Conservation (phyloP, 129 eudicot species). For the Centaurea solstitialis region DNA sequence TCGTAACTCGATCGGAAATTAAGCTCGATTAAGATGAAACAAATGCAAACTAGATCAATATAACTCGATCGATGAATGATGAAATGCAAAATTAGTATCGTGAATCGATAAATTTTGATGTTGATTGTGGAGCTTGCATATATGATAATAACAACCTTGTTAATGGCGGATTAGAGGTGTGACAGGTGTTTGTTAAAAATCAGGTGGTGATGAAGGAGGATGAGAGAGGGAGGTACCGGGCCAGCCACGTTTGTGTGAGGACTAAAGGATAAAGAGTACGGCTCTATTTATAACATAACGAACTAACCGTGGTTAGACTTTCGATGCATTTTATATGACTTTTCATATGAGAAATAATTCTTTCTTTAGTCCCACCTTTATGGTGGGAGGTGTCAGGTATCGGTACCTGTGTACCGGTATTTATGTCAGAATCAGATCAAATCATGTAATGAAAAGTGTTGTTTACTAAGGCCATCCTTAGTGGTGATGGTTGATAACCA, state of each 20-base stretch:
- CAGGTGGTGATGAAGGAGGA: slow-evolving; percentile 13
- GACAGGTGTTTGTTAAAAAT: slow-evolving; percentile 15
- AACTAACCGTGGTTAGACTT: slow-evolving; percentile 28
- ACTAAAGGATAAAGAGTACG: slow-evolving; percentile 20
- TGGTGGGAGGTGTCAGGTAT: too few relatives aligned
- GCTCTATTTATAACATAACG: slow-evolving; percentile 26
- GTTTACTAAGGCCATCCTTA: too few relatives aligned
- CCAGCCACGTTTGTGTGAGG: slow-evolving; percentile 9
- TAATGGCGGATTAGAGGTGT: slow-evolving; percentile 16
- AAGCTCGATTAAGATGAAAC: too few relatives aligned
- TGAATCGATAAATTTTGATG: not conserved
- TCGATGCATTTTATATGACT: not conserved
- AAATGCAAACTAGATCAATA: too few relatives aligned
- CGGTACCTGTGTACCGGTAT: too few relatives aligned
- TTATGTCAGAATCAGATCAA: too few relatives aligned
- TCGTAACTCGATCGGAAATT: too few relatives aligned
- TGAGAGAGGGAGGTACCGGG: not conserved
- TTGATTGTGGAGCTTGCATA: slow-evolving; percentile 3
- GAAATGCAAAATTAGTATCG: not conserved
- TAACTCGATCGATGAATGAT: not conserved
- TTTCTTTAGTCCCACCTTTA: too few relatives aligned
- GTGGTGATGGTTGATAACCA: too few relatives aligned
- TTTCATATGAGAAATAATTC: not conserved
- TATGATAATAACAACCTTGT: slow-evolving; percentile 16
- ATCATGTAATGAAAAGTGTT: too few relatives aligned